Base-by-base conservation (phyloP, 768 basidiomycete species). In the Sistotremastrum suecicum region DNA sequence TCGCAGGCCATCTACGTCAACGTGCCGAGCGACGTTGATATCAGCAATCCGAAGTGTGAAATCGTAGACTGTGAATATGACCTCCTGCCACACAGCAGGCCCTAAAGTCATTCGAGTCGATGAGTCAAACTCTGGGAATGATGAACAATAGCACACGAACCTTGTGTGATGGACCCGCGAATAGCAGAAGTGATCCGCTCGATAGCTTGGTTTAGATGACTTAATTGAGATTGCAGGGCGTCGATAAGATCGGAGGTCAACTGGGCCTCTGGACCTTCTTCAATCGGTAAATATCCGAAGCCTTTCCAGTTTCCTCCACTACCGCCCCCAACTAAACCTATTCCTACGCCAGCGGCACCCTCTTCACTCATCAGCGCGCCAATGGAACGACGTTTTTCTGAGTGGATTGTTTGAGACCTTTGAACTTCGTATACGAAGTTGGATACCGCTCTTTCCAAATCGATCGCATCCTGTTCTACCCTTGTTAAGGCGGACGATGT, bases 311-410 rank as follows among this genome's bases (percentile, higher is more conserved):
- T 66, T 6, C 73, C 86, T 28, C 71, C 87, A 43, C 69, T 66
- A 3, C 89, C 88, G 3, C 79, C 84, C 11, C 89, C 89, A 34
- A 84, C 72, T n/a, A 87, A 67, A 10, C 86, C 83, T 11, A 79
- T 60, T 0, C 89, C 89, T 39, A 89, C 62, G 5, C 60, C 56
- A 5, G 43, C 44, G 34, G 46, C 34, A 28, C 47, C 56, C 29
- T 52, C 59, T 39, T 54, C 65, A 61, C 54, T 51, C 44, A 43
- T 56, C 54, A 43, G 59, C 48, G 39, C 54, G 7, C 51, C 56
- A 49, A 45, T 56, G 50, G 50, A 58, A 47, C 42, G 44, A 46
- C 51, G 70, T 64, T 51, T 81, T 70, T 47, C 66, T 62, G 41
- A 72, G 66, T 81, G 8, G 65, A 69, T 37, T 71, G 74, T 39